Base-by-base conservation (phyloP, 139 green algal genomes). In the Chlamydomonas schloesseri region DNA sequence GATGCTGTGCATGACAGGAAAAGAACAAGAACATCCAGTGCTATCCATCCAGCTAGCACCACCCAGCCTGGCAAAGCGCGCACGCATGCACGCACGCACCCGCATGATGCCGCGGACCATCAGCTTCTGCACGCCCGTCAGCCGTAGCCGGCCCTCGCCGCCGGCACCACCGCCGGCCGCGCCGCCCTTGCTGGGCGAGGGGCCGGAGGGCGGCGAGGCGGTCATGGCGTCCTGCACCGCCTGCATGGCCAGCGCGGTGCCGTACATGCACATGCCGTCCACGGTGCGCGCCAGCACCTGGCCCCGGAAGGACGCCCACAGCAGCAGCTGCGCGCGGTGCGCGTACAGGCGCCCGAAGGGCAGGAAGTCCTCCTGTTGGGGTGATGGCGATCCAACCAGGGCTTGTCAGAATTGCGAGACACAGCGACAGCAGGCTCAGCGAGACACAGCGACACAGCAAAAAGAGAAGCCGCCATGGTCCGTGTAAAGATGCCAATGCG, bases 201-300 rank as follows among this genome's bases (percentile, higher is more conserved):
- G n/a, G 24, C 65, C 28, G 65, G 24, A 34, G 24, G n/a, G n/a
- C n/a, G n/a, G 34, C 9, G n/a, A n/a, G 4, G 68, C 14, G 34
- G 29, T 74, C 64, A 84, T 24, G 20, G 78, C 78, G 69, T 88
- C 87, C 23, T 80, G 77, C 8, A 67, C 60, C 24, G 60, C 60
- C 60, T 84, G 70, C 31, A 81, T 47, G 3, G 62, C 79, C 65
- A 98, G 87, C 29, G 92, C 95, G 15, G 82, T 83, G 31, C 91
- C 87, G 80, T 96, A 96, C 50, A 89, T 85, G 93, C 95, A 94
- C 92, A 96, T 95, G 74, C 94, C 93, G n/a, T 81, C 70, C 29
- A 98, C 94, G 5, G 96, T 98, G 55, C 96, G 91, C 3, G 94
- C 84, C 58, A 98, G 91, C 76, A 96, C 91, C 89, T 98, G 96